A percentile compares a stretch with the other conserved stretches of the same genome.
phyloP scores from a whole-genome alignment of 441 rosid genomes.

The Theobroma grandiflorum region DNA sequence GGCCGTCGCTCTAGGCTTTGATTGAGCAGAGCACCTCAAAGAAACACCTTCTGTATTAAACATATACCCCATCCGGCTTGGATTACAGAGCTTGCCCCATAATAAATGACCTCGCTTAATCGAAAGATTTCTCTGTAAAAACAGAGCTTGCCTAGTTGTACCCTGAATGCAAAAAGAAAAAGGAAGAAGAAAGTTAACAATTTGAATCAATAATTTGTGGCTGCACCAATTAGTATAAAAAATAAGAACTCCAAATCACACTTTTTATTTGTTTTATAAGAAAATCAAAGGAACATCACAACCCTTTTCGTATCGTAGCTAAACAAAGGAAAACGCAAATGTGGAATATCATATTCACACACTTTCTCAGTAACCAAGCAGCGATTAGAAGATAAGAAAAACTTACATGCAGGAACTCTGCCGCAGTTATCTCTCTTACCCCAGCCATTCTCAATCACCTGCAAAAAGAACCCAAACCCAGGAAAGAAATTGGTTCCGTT shows the following conservation, averaged over 20 bases:
- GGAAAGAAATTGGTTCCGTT: background rate
- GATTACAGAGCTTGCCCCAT: conserved; percentile 53
- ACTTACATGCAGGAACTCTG: conserved; percentile 54
- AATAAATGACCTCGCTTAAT: conserved; percentile 47
- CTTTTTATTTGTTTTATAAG: background rate
- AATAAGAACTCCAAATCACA: background rate
- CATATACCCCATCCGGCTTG: conserved; percentile 28
- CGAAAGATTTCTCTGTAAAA: conserved; percentile 48
- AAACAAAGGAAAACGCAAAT: conserved; percentile 12
- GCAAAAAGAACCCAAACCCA: conserved; percentile 1
- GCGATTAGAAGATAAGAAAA: background rate
- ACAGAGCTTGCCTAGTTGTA: conserved; percentile 62
- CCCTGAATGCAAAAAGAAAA: conserved; percentile 55
- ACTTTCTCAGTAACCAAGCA: background rate
- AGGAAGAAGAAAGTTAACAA: background rate
- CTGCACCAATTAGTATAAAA: background rate
- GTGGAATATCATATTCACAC: background rate
- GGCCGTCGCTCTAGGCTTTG: conserved; percentile 55
- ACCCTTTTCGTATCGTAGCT: background rate
- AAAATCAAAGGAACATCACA: background rate
- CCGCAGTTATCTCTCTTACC: conserved; percentile 44
- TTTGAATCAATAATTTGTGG: background rate
- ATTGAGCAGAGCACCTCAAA: conserved; percentile 61
- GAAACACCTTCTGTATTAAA: conserved; percentile 41
- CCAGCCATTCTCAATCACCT: conserved; percentile 47